These are phyloP conservation scores for Eragrostis nindensis DNA, from an alignment of 176 grass and related monocot species.

Conservation along the genomic window DNA sequence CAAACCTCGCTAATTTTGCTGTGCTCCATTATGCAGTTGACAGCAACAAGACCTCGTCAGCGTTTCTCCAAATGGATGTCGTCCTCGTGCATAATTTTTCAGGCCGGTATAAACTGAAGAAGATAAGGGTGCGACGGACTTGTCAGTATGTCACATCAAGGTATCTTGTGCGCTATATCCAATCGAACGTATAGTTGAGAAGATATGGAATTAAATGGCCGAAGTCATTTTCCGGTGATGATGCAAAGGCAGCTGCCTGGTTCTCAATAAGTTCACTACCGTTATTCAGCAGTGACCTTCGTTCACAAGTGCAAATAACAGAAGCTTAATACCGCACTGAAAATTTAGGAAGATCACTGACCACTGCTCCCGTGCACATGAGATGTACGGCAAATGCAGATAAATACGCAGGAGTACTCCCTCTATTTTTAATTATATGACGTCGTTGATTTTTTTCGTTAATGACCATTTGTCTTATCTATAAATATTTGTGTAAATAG, in stretches of 20 bases:
- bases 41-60: background rate
- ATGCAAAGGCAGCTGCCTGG: background rate
- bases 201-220: background rate
- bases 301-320: too few species aligned
- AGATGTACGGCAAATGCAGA: background rate
- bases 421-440: too few species aligned
- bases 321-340: too few species aligned
- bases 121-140: constrained; percentile 8
- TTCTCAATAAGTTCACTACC: background rate
- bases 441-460: too few species aligned
- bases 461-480: too few species aligned
- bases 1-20: background rate
- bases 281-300: background rate
- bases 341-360: too few species aligned
- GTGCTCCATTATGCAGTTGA: background rate
- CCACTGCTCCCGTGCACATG: background rate
- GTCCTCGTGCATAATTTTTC: background rate
- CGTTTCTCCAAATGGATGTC: background rate
- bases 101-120: background rate
- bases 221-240: background rate
- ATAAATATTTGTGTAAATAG: too few species aligned
- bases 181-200: background rate
- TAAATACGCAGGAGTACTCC: background rate
- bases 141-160: background rate
- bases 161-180: background rate